Conservation (phyloP, 2,329 filamentous ascomycete species). For the Ramularia collo-cygni region DNA sequence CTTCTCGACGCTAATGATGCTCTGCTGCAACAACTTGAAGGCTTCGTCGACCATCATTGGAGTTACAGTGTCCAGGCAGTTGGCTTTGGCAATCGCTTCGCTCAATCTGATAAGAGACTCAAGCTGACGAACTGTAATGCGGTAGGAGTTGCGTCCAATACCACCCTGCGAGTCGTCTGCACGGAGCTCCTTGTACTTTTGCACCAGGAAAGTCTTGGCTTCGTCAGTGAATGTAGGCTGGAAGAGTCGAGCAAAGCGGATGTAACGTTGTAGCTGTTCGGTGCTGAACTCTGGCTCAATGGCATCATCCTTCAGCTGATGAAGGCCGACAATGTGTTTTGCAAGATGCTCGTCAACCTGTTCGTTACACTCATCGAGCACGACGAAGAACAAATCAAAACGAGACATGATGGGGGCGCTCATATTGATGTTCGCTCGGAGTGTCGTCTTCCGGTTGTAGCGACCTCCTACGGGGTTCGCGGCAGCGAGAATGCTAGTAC, state of each 20-base stretch:
- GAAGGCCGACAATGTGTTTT: conserved; percentile 88
- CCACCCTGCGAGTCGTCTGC: conserved; percentile 91
- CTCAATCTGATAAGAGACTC: conserved; percentile 93
- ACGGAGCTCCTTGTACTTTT: conserved; percentile 91
- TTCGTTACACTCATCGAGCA: conserved; percentile 95
- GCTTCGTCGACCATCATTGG: conserved; percentile 84
- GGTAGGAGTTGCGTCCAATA: conserved; percentile 88
- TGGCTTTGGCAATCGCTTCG: conserved; percentile 97
- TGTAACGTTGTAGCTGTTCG: conserved; percentile 93
- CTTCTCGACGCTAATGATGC: conserved; percentile 96
- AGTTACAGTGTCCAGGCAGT: conserved; percentile 86
- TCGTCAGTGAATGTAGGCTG: conserved; percentile 85
- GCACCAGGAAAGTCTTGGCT: conserved; percentile 76
- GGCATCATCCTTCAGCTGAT: conserved; percentile 86
- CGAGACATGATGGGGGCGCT: conserved; percentile 98
- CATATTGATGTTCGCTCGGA: conserved; percentile 97
- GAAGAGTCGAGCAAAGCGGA: conserved; percentile 92
- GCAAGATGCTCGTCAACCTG: conserved; percentile 82
- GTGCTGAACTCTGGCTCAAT: conserved; percentile 91
- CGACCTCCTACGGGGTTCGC: conserved; percentile 93
- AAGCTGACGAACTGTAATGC: conserved; percentile 92
- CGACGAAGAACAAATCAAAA: conserved; percentile 98
- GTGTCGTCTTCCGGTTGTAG: conserved; percentile 94
- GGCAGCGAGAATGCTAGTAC: conserved; percentile 89
- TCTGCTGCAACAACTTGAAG: conserved; percentile 82